Evolutionary conservation across 1,139 yeast species (phyloP).

Genomic region (Pichia sp.): DNA sequence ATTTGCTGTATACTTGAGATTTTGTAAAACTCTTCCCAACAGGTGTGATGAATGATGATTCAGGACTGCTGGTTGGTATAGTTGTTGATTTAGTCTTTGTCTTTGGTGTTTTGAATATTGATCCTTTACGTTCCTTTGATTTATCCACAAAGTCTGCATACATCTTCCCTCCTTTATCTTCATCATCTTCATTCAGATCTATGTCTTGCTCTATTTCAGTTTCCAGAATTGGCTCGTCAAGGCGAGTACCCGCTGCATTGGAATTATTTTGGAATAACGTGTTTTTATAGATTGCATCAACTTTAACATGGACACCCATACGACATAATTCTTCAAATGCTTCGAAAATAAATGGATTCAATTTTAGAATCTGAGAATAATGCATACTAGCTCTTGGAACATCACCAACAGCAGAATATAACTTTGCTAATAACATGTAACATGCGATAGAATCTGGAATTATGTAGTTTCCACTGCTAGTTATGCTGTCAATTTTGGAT

Average conservation of each 20-base stretch:
- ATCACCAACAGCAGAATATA: conserved; percentile 60
- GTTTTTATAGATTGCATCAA: conserved; percentile 53
- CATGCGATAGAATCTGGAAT: conserved; percentile 67
- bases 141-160: conserved; percentile 5
- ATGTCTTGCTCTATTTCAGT: conserved; percentile 11
- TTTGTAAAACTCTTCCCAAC: conserved; percentile 7
- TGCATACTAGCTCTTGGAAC: conserved; percentile 62
- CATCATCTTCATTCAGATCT: conserved; percentile 6
- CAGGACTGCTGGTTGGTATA: conserved; percentile 14
- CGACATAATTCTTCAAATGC: conserved; percentile 77
- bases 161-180: conserved; percentile 1
- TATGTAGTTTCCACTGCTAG: conserved; percentile 23
- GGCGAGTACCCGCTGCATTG: background rate
- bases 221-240: conserved; percentile 7
- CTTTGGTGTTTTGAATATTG: conserved; percentile 22
- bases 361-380: conserved; percentile 65
- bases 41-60: conserved; percentile 10
- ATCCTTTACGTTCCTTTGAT: background rate
- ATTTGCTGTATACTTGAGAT: background rate
- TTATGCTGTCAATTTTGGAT: conserved; percentile 4
- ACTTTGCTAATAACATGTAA: conserved; percentile 67
- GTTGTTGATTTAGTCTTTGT: conserved; percentile 5
- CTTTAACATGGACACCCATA: conserved; percentile 66
- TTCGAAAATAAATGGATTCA: conserved; percentile 84
- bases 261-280: background rate